Evolutionary conservation across 2,329 filamentous ascomycete species (phyloP), one percentile per base, ranked within the genome.

Genomic region (Penicillium sp.): DNA sequence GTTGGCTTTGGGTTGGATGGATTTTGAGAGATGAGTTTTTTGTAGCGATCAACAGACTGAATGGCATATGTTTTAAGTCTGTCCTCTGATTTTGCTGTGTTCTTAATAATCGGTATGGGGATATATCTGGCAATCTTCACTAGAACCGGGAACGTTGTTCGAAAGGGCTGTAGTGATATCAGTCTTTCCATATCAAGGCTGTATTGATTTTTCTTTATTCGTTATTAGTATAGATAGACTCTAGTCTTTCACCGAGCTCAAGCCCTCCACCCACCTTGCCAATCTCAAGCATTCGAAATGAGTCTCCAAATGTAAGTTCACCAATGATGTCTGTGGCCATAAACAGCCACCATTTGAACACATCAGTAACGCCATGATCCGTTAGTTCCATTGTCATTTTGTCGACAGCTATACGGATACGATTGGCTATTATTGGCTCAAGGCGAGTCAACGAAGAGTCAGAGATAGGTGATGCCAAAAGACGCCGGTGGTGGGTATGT

Each of bases 241-340:
- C 10, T 5, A 11, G 21, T 13, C n/a, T 38, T 2, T 9, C 4
- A 8, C 6, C 8, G 2, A 23, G n/a, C 21, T 23, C 11, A n/a
- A 13, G 7, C 19, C 19, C 9, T 33, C 15, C 0, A 25, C 19
- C 6, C 63, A 82, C 81, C 70, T 79, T 67, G 16, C 80, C 81
- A 4, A 67, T 65, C 53, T 85, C 81, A 4, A 86, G 66, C 71
- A 80, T 79, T 0, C 70, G 68, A 56, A 85, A 84, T 0, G 81
- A 81, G n/a, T 84, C 77, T 0, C 83, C 82, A 65, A 86, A 85
- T 1, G 72, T 78, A 6, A 86, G 66, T 50, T 84, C 76, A 0
- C 77, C 81, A 49, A 84, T 81, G 0, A 83, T 69, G 62, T 86
- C 83, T 0, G 81, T 82, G 0, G 81, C 70, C 74, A 84, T 78